A percentile compares a stretch with the other conserved stretches of the same genome.
These are phyloP conservation scores for Entonaema liquescens DNA, from an alignment of 495 filamentous ascomycete species.

Conservation along the genomic window DNA sequence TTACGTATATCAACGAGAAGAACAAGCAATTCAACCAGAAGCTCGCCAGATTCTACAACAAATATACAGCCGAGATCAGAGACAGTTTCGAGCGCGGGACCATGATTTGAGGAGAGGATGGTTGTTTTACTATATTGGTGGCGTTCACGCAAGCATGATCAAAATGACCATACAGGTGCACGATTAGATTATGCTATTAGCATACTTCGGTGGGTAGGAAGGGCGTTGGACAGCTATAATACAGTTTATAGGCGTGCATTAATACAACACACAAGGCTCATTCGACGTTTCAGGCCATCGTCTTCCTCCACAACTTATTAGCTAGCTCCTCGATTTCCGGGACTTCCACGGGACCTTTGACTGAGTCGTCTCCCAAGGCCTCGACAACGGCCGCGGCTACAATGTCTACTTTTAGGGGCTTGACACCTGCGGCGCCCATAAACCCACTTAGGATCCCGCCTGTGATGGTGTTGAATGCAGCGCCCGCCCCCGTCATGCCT, in stretches of 20 bases:
- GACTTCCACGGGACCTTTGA: conserved; percentile 74
- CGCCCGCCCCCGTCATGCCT: conserved; percentile 70
- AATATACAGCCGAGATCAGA: conserved; percentile 96
- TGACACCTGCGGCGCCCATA: conserved; percentile 80
- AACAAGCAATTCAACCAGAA: conserved; percentile 99
- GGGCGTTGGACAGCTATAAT: conserved; percentile 37
- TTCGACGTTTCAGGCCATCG: conserved; percentile 69
- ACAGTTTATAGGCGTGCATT: conserved; percentile 45
- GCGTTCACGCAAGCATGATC: conserved; percentile 6
- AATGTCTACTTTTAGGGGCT: conserved; percentile 84
- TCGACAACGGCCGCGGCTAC: conserved; percentile 88
- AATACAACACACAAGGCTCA: conserved; percentile 26
- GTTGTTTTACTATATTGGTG: conserved; percentile 17
- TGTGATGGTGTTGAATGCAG: conserved; percentile 74
- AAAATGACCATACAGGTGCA: conserved; percentile 13
- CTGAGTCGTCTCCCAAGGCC: conserved; percentile 72
- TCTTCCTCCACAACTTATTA: conserved; percentile 79
- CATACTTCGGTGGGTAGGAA: conserved; percentile 7
- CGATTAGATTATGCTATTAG: conserved; percentile 35
- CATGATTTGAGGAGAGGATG: conserved; percentile 66
- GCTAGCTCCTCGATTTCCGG: conserved; percentile 76
- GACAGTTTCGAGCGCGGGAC: conserved; percentile 98
- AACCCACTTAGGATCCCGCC: conserved; percentile 76
- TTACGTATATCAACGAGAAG: conserved; percentile 99
- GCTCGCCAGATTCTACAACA: conserved; percentile 93